Conservation (phyloP, 495 filamentous ascomycete genomes). For the Podospora didyma region DNA sequence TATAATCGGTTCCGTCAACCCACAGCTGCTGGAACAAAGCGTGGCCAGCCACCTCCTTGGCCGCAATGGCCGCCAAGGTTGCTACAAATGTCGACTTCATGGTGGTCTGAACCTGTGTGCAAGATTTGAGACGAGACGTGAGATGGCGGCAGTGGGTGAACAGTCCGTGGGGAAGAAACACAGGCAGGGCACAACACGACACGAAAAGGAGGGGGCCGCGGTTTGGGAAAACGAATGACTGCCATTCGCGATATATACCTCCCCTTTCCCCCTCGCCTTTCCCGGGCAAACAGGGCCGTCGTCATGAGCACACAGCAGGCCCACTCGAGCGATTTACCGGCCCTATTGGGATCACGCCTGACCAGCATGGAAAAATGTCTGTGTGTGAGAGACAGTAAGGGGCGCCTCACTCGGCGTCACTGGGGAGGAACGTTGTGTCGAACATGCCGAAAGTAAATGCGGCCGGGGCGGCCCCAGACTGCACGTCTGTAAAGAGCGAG, state of each 20-base stretch:
- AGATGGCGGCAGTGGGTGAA: neutral
- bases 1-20: conserved; percentile 48
- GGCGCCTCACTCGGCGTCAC: neutral
- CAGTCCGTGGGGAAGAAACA: neutral
- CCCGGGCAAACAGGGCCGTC: neutral
- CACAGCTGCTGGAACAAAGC: conserved; percentile 51
- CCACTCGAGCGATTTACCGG: conserved; percentile 9
- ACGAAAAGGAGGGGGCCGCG: neutral
- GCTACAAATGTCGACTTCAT: conserved; percentile 40
- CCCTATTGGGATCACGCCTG: conserved; percentile 1
- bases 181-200: neutral
- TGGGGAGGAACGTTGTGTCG: neutral
- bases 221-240: neutral
- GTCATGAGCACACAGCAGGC: conserved; percentile 1
- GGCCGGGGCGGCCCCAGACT: conserved; percentile 5
- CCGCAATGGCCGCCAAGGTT: conserved; percentile 26
- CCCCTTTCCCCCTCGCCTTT: neutral
- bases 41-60: conserved; percentile 37
- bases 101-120: neutral
- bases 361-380: neutral
- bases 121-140: neutral
- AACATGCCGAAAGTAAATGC: conserved; percentile 12
- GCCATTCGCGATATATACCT: conserved; percentile 12
- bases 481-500: neutral
- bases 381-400: neutral